Evolutionary conservation across 1,284 basidiomycete genomes (phyloP).

Genomic region (Cystobasidium sp.): DNA sequence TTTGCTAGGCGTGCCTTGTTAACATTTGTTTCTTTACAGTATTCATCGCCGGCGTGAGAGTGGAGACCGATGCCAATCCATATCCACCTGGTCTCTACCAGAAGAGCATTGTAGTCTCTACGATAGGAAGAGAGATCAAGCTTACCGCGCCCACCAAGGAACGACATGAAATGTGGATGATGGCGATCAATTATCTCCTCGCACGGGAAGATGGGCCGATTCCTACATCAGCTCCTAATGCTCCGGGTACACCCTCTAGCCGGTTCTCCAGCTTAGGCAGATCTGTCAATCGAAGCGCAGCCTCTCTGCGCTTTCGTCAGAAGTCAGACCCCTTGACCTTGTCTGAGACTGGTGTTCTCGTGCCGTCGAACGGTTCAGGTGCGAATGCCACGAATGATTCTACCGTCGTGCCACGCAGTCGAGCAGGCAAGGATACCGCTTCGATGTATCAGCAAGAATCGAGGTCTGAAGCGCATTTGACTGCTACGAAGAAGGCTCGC

Average conservation of each 20-base stretch:
- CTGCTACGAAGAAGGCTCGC: conserved; percentile 54
- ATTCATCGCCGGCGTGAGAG: conserved; percentile 90
- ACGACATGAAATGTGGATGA: conserved; percentile 94
- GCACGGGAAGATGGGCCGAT: conserved; percentile 64
- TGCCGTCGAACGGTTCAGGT: conserved; percentile 61
- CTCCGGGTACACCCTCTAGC: conserved; percentile 48
- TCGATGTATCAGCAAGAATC: conserved; percentile 37
- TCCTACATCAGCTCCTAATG: background rate
- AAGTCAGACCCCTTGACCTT: conserved; percentile 66
- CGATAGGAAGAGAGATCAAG: conserved; percentile 94
- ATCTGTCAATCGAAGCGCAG: conserved; percentile 37
- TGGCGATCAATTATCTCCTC: conserved; percentile 77
- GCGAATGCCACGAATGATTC: conserved; percentile 51
- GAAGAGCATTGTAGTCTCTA: conserved; percentile 90
- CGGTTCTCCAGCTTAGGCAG: conserved; percentile 55
- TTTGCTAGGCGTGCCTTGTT: background rate
- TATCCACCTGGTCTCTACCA: conserved; percentile 90
- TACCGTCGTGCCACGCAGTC: conserved; percentile 19
- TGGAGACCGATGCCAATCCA: conserved; percentile 88
- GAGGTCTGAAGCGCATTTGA: conserved; percentile 56
- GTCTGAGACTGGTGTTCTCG: conserved; percentile 65
- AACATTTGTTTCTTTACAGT: conserved; percentile 63
- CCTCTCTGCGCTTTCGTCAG: conserved; percentile 44
- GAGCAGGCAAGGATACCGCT: conserved; percentile 4
- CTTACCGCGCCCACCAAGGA: conserved; percentile 93